These are phyloP conservation scores for Allium fistulosum DNA, from an alignment of 106 monocot species.

Conservation along the genomic window DNA sequence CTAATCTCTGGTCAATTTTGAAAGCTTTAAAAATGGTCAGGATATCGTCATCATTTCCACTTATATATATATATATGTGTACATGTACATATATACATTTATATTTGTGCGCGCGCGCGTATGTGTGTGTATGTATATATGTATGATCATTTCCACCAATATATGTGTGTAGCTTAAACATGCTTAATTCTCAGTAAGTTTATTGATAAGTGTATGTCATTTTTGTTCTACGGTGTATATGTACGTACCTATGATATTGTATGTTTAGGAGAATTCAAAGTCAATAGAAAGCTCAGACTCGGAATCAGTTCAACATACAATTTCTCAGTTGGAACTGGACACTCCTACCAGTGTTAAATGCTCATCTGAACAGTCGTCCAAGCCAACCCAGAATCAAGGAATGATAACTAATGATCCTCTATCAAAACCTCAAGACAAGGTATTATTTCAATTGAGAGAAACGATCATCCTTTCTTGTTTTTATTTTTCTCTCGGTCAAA, in stretches of 20 bases:
- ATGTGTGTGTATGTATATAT: too few relatives aligned
- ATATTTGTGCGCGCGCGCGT: too few relatives aligned
- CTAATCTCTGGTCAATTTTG: too few relatives aligned
- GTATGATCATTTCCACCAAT: too few relatives aligned
- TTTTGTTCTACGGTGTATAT: neutral
- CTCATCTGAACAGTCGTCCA: constrained; percentile 25
- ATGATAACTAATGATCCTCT: constrained; percentile 23
- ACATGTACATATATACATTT: too few relatives aligned
- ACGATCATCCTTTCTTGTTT: too few relatives aligned
- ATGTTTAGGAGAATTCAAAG: constrained; percentile 33
- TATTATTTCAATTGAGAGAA: neutral
- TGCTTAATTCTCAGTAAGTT: neutral
- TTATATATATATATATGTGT: too few relatives aligned
- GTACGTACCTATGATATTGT: neutral
- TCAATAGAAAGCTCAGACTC: constrained; percentile 76
- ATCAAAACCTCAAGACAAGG: constrained; percentile 29
- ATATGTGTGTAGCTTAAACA: neutral
- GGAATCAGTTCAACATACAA: constrained; percentile 63
- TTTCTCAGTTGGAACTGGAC: constrained; percentile 51
- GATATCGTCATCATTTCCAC: too few relatives aligned
- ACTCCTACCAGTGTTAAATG: constrained; percentile 50
- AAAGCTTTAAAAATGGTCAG: too few relatives aligned
- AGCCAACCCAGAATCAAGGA: constrained; percentile 23
- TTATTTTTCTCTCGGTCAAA: too few relatives aligned
- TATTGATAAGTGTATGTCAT: neutral